Percentiles rank a stretch among this genome's conserved stretches.
phyloP scores from a whole-genome alignment of 495 filamentous ascomycete species.

The Annulohypoxylon moriforme region DNA sequence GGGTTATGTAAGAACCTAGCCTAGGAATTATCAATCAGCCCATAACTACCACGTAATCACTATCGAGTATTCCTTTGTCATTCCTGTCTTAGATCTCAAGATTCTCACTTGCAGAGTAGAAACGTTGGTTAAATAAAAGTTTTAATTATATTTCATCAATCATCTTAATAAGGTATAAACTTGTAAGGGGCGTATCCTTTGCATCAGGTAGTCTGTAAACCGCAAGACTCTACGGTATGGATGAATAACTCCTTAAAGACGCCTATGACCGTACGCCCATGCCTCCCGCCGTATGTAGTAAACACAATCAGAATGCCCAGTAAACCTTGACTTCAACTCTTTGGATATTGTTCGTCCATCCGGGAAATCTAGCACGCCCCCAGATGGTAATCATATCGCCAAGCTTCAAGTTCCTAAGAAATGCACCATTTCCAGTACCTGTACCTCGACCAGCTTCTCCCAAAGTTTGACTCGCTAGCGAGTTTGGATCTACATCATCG shows the following conservation, averaged over 20 bases:
- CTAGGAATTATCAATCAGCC: too few relatives aligned
- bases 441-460: constrained; percentile 60
- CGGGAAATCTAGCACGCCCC: constrained; percentile 70
- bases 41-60: too few relatives aligned
- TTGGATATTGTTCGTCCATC: constrained; percentile 70
- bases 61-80: too few relatives aligned
- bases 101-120: too few relatives aligned
- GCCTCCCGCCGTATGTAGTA: background rate
- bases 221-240: background rate
- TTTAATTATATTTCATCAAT: too few relatives aligned
- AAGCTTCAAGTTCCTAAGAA: constrained; percentile 66
- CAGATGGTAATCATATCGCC: constrained; percentile 76
- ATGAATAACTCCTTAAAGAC: background rate
- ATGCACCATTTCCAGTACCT: constrained; percentile 65
- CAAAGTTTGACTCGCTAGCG: constrained; percentile 54
- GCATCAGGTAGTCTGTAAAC: background rate
- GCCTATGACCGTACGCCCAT: background rate
- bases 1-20: too few relatives aligned
- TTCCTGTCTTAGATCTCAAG: too few relatives aligned
- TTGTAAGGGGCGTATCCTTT: background rate
- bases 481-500: constrained; percentile 62
- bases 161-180: background rate
- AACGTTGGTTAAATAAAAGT: too few relatives aligned
- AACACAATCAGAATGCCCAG: constrained; percentile 65
- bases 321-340: constrained; percentile 69